These are phyloP conservation scores for Fusarium lyarnte DNA, from an alignment of 2,329 filamentous ascomycete genomes.

Conservation along the genomic window DNA sequence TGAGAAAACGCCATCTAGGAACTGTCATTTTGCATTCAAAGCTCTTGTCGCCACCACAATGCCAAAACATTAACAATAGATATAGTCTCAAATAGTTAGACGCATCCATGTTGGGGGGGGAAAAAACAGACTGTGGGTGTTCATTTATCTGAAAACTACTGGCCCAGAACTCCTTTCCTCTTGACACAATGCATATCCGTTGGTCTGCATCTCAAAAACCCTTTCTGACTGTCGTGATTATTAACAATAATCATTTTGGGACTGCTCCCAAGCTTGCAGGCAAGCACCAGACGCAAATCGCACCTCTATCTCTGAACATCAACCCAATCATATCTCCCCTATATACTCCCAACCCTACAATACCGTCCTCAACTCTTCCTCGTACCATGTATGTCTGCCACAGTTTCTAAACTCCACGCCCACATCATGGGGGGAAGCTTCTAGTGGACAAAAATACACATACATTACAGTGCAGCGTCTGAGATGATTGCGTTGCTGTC, in stretches of 20 bases:
- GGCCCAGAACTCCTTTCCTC: slow-evolving; percentile 13
- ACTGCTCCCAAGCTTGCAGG: slow-evolving; percentile 33
- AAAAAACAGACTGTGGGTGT: not conserved
- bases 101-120: not conserved
- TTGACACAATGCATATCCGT: slow-evolving; percentile 39
- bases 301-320: slow-evolving; percentile 35
- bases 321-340: not conserved
- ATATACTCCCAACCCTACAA: not conserved
- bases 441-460: slow-evolving; percentile 25
- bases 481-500: not conserved
- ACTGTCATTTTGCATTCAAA: not conserved
- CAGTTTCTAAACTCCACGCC: slow-evolving; percentile 16
- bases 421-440: not conserved
- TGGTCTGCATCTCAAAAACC: slow-evolving; percentile 33
- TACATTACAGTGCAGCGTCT: not conserved
- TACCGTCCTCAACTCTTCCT: slow-evolving; percentile 8
- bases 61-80: not conserved
- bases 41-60: not conserved
- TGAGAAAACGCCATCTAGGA: not conserved
- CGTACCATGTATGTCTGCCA: slow-evolving; percentile 29
- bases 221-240: slow-evolving; percentile 23
- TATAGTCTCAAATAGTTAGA: not conserved
- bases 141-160: slow-evolving; percentile 25
- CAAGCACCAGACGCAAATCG: slow-evolving; percentile 22
- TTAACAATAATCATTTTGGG: slow-evolving; percentile 14